Base-by-base conservation (phyloP, 2,329 filamentous ascomycete genomes). In the Fusarium globosum region DNA sequence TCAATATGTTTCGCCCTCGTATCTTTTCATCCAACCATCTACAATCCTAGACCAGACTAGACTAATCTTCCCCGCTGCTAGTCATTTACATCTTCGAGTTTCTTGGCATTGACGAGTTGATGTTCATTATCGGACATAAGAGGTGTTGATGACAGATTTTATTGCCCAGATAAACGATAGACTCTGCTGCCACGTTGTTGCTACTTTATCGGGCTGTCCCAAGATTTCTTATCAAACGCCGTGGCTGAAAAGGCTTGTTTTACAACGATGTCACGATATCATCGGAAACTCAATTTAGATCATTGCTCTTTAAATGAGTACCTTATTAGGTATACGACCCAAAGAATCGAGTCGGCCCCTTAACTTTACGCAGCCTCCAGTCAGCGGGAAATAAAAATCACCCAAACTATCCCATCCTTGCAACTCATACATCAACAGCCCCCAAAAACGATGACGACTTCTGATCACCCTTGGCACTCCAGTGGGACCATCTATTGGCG, bases 21-120 rank as follows among this genome's bases (percentile, higher is more conserved):
- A 68, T 69, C 48, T 56, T 51, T 69, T 36, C 20, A 45, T 63
- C 57, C 56, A 63, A 43, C 65, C 65, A 68, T 68, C 39, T 30
- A 64, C 35, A 14, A 55, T 18, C 45, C 65, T 51, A 26, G 33
- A 11, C 65, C 42, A 30, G 36, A 14, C 61, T 38, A 42, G 28
- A 51, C 56, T 46, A 21, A 18, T 42, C 23, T 33, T 16, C 63
- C 48, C 65, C 67, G 53, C 65, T 65, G 39, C 38, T 55, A 63
- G 46, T 65, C 65, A 69, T 65, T 65, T 65, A 21, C 45, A 65
- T 65, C 58, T 28, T 42, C 46, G 36, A 39, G 42, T 13, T 18
- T 65, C 65, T 69, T 69, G 67, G 67, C 67, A 26, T 69, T 69
- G 67, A 69, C 65, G 48, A 38, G 65, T 69, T 57, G 51, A 68